Base-by-base conservation (phyloP, 1,284 basidiomycete species). In the Hemileccinum hortonii region DNA sequence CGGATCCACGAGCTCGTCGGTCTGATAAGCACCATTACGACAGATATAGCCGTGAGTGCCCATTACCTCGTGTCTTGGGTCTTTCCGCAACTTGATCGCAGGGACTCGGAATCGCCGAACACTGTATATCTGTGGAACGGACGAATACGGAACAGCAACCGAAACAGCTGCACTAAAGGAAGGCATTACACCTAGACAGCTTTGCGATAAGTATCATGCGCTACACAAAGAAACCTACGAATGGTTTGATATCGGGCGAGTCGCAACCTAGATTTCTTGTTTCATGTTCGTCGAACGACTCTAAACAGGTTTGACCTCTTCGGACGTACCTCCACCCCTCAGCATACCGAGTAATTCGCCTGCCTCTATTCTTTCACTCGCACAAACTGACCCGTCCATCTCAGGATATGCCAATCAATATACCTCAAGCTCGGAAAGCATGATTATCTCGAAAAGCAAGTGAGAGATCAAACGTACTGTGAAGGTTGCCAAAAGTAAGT, bases 101-200 rank as follows among this genome's bases (percentile, higher is more conserved):
- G 90, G 89, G 21, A 84, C 87, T 38, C 75, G 87, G 61, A 90
- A 92, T 73, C 76, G 84, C 62, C 79, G 81, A 52, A 90, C 87
- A 2, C 72, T 87, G 6, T 92, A 95, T 71, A 83, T 99, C 58
- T 99, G 97, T 70, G 97, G 97, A 43, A 99, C 97, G 6, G 96
- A 99, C 69, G 96, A 99, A 73, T 99, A 99, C 65, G 96, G 96
- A 32, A 99, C 96, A 2, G 96, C 96, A 0, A 98, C 97, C 1
- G 96, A 99, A 78, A 98, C 95, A 2, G 91, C 97, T 73, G 97
- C 96, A 4, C 72, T 98, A 54, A 97, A 98, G 69, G 97, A 99
- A 69, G 87, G 89, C 1, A 76, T 98, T 24, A 86, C 91, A 8
- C 94, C 97, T 0, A 78, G 82, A 60, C 85, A 90, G 65, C 80